Conservation (phyloP, 2,329 filamentous ascomycete genomes). For the Hysterium pulicare region DNA sequence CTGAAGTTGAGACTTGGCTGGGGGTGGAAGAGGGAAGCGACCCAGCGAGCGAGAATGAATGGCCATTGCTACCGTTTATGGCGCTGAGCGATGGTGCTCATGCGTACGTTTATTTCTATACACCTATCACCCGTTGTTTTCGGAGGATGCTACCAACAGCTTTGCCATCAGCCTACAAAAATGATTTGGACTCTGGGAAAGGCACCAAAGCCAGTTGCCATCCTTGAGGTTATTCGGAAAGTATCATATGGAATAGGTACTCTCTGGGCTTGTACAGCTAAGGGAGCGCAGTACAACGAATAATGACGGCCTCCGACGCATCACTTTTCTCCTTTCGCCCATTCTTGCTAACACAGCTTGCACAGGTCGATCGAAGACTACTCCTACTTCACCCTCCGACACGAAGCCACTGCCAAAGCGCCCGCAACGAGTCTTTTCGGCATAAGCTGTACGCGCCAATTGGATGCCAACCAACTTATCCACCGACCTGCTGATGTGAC, state of each 20-base stretch:
- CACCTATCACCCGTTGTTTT: constrained; percentile 1
- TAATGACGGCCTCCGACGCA: too few relatives aligned
- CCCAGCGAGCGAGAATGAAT: constrained; percentile 80
- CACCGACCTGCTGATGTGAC: constrained; percentile 85
- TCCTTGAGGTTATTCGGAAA: too few relatives aligned
- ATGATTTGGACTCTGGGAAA: too few relatives aligned
- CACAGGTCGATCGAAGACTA: constrained; percentile 85
- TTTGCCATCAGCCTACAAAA: too few relatives aligned
- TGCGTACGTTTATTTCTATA: constrained; percentile 57
- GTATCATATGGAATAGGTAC: too few relatives aligned
- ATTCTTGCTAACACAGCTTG: not conserved
- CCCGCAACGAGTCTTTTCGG: constrained; percentile 85
- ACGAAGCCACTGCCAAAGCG: constrained; percentile 42
- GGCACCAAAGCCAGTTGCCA: too few relatives aligned
- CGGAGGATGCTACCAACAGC: too few relatives aligned
- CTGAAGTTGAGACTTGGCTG: constrained; percentile 92
- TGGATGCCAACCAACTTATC: constrained; percentile 74
- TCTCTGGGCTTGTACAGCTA: too few relatives aligned
- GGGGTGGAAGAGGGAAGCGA: constrained; percentile 71
- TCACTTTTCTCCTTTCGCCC: too few relatives aligned
- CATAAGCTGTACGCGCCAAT: constrained; percentile 89
- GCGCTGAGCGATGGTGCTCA: constrained; percentile 94
- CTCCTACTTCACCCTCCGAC: constrained; percentile 92
- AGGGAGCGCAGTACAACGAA: too few relatives aligned
- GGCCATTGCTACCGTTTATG: constrained; percentile 93